Conservation (phyloP, 257 asterid genomes). For the Pogostemon cablin region DNA sequence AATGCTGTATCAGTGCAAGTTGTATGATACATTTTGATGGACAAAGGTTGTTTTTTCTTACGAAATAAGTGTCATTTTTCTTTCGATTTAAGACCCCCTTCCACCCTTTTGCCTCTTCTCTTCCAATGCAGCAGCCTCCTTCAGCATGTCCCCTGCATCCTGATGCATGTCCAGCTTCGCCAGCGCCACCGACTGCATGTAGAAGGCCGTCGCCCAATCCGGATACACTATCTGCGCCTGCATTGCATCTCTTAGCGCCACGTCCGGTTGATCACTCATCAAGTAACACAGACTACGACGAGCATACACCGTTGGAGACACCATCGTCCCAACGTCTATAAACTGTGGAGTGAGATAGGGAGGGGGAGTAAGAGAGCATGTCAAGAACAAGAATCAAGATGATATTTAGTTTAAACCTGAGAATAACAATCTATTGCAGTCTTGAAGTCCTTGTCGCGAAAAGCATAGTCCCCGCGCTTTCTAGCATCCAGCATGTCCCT, state of each 20-base stretch:
- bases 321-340: constrained; percentile 83
- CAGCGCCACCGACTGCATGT: constrained; percentile 91
- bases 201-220: constrained; percentile 88
- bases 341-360: constrained; percentile 48
- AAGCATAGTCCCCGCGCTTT: constrained; percentile 80
- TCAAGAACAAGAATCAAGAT: background rate
- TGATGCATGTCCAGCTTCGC: constrained; percentile 89
- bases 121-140: constrained; percentile 73
- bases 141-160: constrained; percentile 90
- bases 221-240: constrained; percentile 84
- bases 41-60: background rate
- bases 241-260: constrained; percentile 88
- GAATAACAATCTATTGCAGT: constrained; percentile 73
- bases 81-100: constrained; percentile 37
- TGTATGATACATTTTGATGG: constrained; percentile 32
- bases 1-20: constrained; percentile 28
- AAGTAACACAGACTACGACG: constrained; percentile 86
- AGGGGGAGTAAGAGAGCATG: background rate
- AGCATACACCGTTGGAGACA: constrained; percentile 85
- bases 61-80: background rate
- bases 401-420: constrained; percentile 42
- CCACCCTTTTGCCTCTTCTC: constrained; percentile 69
- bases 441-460: constrained; percentile 84
- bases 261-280: constrained; percentile 86
- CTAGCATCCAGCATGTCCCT: constrained; percentile 84